Conservation (phyloP, 208 protist genomes). For the Porcisia hertigi region DNA sequence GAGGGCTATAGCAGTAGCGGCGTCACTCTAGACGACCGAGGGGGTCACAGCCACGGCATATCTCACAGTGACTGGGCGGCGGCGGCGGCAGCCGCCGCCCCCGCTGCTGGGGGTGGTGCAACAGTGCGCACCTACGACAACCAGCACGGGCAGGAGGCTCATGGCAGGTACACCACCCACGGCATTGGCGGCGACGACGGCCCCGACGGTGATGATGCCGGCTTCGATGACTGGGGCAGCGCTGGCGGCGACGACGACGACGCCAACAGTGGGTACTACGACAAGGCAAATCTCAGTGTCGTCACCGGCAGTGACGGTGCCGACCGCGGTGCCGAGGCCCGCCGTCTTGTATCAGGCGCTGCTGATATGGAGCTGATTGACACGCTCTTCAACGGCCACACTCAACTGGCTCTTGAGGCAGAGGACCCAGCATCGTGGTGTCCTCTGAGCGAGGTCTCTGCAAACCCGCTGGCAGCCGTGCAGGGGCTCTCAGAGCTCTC, state of each 20-base stretch:
- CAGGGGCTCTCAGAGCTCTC: slow-evolving; percentile 50
- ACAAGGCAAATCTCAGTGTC: not conserved
- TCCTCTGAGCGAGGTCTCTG: slow-evolving; percentile 53
- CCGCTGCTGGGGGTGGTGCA: not conserved
- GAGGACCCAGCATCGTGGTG: slow-evolving; percentile 79
- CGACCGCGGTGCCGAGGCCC: slow-evolving; percentile 41
- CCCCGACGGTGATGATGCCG: slow-evolving; percentile 23
- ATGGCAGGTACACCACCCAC: slow-evolving; percentile 7
- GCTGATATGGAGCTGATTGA: slow-evolving; percentile 73
- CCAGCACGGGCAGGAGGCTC: slow-evolving; percentile 15
- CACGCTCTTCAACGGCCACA: slow-evolving; percentile 36
- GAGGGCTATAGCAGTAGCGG: slow-evolving; percentile 5
- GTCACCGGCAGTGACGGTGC: slow-evolving; percentile 15
- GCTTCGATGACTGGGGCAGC: not conserved
- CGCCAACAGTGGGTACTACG: not conserved
- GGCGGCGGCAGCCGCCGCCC: not conserved
- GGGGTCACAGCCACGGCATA: not conserved
- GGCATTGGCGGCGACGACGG: slow-evolving; percentile 20
- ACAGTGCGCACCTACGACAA: not conserved
- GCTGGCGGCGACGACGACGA: slow-evolving; percentile 1
- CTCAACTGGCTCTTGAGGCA: slow-evolving; percentile 76
- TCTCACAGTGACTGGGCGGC: slow-evolving; percentile 3
- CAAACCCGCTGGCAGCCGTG: slow-evolving; percentile 26
- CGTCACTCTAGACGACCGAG: not conserved
- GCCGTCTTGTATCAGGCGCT: slow-evolving; percentile 61